These are phyloP conservation scores for Sambucus nigra DNA, from an alignment of 129 eudicot genomes.

Conservation along the genomic window DNA sequence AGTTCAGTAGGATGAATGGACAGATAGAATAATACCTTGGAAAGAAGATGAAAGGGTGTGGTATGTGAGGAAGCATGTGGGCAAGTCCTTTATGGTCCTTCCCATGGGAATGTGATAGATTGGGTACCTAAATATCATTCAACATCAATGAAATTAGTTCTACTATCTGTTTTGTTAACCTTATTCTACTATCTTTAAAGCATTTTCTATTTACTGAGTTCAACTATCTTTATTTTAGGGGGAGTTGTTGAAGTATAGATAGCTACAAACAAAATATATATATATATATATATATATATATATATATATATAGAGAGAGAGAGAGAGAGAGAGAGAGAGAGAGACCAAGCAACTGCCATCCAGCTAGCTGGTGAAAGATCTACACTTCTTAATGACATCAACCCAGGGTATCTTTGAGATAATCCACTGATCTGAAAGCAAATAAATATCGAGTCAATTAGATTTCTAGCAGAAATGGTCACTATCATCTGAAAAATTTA, in stretches of 20 bases:
- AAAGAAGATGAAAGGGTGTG: conserved; percentile 97
- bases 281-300: too few species aligned
- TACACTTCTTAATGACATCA: conserved; percentile 71
- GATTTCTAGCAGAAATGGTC: neutral
- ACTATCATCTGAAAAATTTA: neutral
- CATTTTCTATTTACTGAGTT: neutral
- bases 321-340: conserved; percentile 8
- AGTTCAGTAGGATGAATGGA: neutral
- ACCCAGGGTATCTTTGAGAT: conserved; percentile 60
- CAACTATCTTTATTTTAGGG: neutral
- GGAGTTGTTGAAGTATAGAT: neutral
- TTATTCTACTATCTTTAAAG: neutral
- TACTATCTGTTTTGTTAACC: neutral
- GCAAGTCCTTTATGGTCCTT: conserved; percentile 80
- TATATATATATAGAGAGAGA: neutral
- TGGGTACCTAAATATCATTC: conserved; percentile 63
- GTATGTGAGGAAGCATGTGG: conserved; percentile 86
- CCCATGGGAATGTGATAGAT: conserved; percentile 96
- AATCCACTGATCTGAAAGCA: conserved; percentile 45
- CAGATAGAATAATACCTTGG: conserved; percentile 48
- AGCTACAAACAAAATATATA: neutral
- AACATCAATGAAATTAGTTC: conserved; percentile 4
- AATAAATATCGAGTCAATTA: neutral
- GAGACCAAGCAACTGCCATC: conserved; percentile 75
- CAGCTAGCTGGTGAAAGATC: conserved; percentile 88